Evolutionary conservation across 257 asterid genomes (phyloP).

Genomic region (Solanum sitiens): DNA sequence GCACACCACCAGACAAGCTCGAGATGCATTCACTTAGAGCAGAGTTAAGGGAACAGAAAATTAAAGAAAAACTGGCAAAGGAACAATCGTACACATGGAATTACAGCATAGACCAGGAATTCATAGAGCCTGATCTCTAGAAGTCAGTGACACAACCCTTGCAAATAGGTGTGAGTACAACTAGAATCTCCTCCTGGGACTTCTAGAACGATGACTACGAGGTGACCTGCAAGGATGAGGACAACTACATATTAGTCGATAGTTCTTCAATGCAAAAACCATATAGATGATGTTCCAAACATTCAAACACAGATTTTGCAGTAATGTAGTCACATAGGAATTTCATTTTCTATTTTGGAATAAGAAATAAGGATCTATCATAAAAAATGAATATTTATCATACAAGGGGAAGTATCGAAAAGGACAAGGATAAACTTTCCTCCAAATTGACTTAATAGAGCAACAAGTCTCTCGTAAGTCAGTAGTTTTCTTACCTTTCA

Average conservation of each 20-base stretch:
- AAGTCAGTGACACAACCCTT: neutral
- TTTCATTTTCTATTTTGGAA: neutral
- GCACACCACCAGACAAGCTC: neutral
- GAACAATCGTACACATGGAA: neutral
- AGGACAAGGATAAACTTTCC: neutral
- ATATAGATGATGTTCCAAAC: neutral
- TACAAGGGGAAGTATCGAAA: neutral
- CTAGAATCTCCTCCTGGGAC: constrained; percentile 82
- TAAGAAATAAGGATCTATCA: neutral
- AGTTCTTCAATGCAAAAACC: neutral
- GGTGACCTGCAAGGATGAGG: constrained; percentile 56
- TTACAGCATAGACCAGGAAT: constrained; percentile 5
- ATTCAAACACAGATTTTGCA: neutral
- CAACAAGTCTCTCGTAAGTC: neutral
- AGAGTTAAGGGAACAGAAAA: neutral
- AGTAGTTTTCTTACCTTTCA: neutral
- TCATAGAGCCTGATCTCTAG: constrained; percentile 8
- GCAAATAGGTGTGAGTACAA: neutral
- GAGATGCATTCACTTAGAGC: neutral
- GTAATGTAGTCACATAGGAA: neutral
- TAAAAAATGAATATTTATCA: neutral
- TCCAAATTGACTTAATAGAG: neutral
- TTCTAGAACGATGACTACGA: constrained; percentile 78
- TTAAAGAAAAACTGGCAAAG: neutral
- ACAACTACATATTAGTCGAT: neutral